These are phyloP conservation scores for Cystofilobasidium macerans DNA, from an alignment of 768 basidiomycete species.

Conservation along the genomic window DNA sequence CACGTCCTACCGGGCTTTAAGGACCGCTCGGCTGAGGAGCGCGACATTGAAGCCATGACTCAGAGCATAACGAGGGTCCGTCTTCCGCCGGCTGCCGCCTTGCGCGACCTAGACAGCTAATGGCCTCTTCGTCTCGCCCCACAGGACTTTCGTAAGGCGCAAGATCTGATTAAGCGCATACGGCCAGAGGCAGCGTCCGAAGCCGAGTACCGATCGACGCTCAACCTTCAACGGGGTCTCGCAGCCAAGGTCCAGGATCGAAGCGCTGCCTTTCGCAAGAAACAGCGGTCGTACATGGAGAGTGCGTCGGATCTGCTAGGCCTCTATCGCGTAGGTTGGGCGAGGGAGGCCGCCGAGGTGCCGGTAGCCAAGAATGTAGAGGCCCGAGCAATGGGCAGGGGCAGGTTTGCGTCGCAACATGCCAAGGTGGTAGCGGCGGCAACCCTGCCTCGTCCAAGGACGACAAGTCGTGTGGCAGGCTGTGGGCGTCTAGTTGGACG, in stretches of 20 bases:
- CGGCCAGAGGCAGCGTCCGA: conserved; percentile 27
- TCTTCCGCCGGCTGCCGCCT: conserved; percentile 12
- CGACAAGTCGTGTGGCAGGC: too few species aligned
- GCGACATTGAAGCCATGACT: conserved; percentile 78
- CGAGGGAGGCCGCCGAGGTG: too few species aligned
- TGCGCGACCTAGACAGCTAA: not conserved
- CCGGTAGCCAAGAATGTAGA: too few species aligned
- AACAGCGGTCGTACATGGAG: conserved; percentile 96
- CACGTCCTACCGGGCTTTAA: conserved; percentile 92
- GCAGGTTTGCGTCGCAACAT: too few species aligned
- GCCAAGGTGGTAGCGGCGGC: too few species aligned
- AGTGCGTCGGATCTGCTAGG: conserved; percentile 51
- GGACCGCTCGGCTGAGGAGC: conserved; percentile 85
- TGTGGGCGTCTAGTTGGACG: too few species aligned
- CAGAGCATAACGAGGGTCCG: conserved; percentile 75
- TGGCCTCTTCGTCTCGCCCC: conserved; percentile 29
- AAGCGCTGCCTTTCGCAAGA: conserved; percentile 85
- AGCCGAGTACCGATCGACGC: conserved; percentile 47
- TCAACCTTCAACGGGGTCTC: conserved; percentile 70
- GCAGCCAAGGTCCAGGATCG: conserved; percentile 94
- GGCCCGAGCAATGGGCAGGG: too few species aligned
- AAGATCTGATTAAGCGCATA: conserved; percentile 64
- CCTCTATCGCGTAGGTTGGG: conserved; percentile 1
- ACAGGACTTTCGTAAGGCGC: conserved; percentile 55
- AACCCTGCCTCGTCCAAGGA: too few species aligned